Base-by-base conservation (phyloP, 1,139 yeast species). In the Protomyces arabidopsidicola region DNA sequence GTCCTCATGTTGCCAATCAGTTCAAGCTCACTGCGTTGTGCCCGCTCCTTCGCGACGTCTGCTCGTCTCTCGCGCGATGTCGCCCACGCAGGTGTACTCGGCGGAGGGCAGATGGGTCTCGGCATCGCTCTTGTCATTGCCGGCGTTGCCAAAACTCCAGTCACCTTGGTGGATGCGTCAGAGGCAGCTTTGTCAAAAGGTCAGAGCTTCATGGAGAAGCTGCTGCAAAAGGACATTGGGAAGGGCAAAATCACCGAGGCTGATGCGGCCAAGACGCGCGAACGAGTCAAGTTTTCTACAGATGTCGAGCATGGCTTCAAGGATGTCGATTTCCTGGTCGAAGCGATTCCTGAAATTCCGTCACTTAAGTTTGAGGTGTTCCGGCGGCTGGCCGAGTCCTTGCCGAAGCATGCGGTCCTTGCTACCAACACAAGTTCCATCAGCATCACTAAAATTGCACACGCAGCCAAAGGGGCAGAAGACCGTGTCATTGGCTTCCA, bases 351-450 rank as follows among this genome's bases (percentile, higher is more conserved):
- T 1, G 81, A 78, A 68, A 75, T 75, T 59, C 74, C 74, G 48
- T 69, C 70, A 14, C 73, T 78, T 66, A 78, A 78, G 71, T 65
- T 68, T 45, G 70, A 71, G 58, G 75, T 78, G 48, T 78, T 78
- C 68, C 66, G 67, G 39, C 69, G 72, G 56, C 71, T 78, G 53
- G 79, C 79, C 39, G 67, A 70, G 63, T 65, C 68, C 36, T 70
- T 75, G 31, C 69, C 70, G 42, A 61, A 66, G n/a, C 68, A 70
- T 51, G 71, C 80, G 22, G 71, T 78, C 45, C 71, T 78, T 53
- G 79, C 76, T n/a, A 75, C 79, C 48, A 78, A 78, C 70, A 78
- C 81, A 12, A 77, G 80, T 56, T 76, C 79, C 27, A 78, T 78
- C 65, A 73, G 78, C 48, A 76, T 78, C 70, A 77, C 81, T 62